These are phyloP conservation scores for Canavalia gladiata DNA, from an alignment of 306 rosid genomes.

Conservation along the genomic window DNA sequence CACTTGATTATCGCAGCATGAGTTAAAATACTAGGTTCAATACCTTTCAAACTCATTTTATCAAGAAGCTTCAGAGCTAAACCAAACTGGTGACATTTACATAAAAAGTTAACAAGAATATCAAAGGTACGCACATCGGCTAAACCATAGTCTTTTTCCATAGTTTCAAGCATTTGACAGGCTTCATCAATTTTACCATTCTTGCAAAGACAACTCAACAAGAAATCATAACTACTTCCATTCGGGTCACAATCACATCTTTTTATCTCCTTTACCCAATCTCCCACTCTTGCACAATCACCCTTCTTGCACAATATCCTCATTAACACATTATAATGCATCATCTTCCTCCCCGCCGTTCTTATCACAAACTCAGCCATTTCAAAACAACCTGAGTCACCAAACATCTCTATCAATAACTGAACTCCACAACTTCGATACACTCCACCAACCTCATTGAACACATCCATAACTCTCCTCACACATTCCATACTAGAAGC, in stretches of 20 bases:
- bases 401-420: constrained; percentile 69
- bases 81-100: constrained; percentile 55
- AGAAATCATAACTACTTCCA: constrained; percentile 54
- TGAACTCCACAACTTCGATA: constrained; percentile 64
- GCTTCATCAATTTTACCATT: constrained; percentile 60
- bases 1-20: constrained; percentile 72
- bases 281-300: constrained; percentile 60
- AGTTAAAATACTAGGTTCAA: constrained; percentile 68
- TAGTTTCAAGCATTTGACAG: constrained; percentile 51
- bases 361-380: constrained; percentile 63
- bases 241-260: constrained; percentile 56
- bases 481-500: constrained; percentile 50
- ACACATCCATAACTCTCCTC: constrained; percentile 52
- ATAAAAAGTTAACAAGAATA: constrained; percentile 57
- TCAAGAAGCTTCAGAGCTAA: constrained; percentile 62
- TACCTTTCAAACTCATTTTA: constrained; percentile 59
- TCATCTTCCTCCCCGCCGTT: constrained; percentile 52
- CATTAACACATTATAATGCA: constrained; percentile 63
- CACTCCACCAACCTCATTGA: constrained; percentile 72
- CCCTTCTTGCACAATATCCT: constrained; percentile 60
- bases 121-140: constrained; percentile 63
- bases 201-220: constrained; percentile 65
- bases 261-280: constrained; percentile 67
- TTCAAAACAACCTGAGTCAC: constrained; percentile 55
- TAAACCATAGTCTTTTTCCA: constrained; percentile 57